Evolutionary conservation across 2,329 filamentous ascomycete genomes (phyloP), one percentile per base, ranked within the genome.

Genomic region (Didymella keratinophila): DNA sequence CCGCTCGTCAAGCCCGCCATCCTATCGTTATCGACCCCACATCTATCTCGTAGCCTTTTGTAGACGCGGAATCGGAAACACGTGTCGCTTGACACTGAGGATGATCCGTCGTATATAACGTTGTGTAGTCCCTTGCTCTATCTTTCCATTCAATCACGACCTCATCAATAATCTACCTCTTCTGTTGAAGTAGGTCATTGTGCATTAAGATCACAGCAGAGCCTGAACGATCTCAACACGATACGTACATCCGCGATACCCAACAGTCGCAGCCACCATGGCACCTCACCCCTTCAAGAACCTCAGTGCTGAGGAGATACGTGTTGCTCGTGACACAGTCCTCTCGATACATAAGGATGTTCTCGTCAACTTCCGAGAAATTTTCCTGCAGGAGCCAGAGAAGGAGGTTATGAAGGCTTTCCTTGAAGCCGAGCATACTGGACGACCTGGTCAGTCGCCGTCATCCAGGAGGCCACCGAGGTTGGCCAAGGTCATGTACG

Each of bases 291-390:
- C 85, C 16, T 78, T 87, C 75, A 83, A 84, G 69, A 84, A 80
- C 65, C 81, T 88, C 56, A 82, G 79, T 47, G 73, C 83, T 66
- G 78, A 84, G 37, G 86, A 88, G 73, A 85, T 86, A 20, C 76
- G 78, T 54, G 70, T 74, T 20, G 81, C 84, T 39, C 78, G 80
- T 41, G 82, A 82, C 62, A 73, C 85, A 42, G 78, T 87, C 58
- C 76, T 81, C 32, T 76, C 78, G 28, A 64, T 71, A 4, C 75
- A 79, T 50, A 69, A 71, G 34, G 70, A 74, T 47, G 65, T 64
- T 11, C 68, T 78, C 16, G 68, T 81, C 50, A 72, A 78, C 51
- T 84, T 84, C 64, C 77, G 82, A 1, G 81, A 82, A 60, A 84
- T 84, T 27, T 83, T 76, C 60, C 73, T 84, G 0, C 74, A 82